Evolutionary conservation across 805 yeast species (phyloP).

Genomic region (Maudiozyma saulgeensis): DNA sequence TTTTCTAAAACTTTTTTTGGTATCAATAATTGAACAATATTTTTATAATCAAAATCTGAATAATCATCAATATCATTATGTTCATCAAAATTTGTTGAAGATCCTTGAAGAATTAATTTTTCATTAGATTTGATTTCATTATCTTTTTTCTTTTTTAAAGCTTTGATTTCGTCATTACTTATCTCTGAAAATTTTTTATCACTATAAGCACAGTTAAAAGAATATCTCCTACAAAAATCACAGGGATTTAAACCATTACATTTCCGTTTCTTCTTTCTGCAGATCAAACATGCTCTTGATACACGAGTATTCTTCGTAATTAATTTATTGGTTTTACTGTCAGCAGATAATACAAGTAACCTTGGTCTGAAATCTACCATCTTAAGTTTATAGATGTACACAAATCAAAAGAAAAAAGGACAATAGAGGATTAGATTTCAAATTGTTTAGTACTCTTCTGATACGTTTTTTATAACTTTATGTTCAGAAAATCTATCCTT

Average conservation of each 20-base stretch:
- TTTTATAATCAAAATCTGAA: slow-evolving; percentile 2
- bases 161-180: neutral
- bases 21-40: slow-evolving; percentile 5
- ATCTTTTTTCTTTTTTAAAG: neutral
- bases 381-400: neutral
- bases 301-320: slow-evolving; percentile 48
- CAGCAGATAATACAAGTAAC: slow-evolving; percentile 18
- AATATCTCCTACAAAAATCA: slow-evolving; percentile 37
- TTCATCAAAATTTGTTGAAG: neutral
- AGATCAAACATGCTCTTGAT: slow-evolving; percentile 66
- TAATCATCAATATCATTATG: neutral
- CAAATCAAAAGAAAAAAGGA: no score
- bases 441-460: neutral
- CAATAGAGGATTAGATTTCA: neutral
- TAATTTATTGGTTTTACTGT: slow-evolving; percentile 15
- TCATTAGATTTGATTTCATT: neutral
- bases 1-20: slow-evolving; percentile 2
- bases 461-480: neutral
- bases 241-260: slow-evolving; percentile 78
- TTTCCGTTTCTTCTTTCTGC: slow-evolving; percentile 66
- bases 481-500: slow-evolving; percentile 22
- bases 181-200: neutral
- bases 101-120: neutral
- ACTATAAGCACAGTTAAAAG: slow-evolving; percentile 4
- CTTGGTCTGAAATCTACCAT: slow-evolving; percentile 9